Conservation (phyloP, 2,329 filamentous ascomycete genomes). For the Colletotrichum agaves region DNA sequence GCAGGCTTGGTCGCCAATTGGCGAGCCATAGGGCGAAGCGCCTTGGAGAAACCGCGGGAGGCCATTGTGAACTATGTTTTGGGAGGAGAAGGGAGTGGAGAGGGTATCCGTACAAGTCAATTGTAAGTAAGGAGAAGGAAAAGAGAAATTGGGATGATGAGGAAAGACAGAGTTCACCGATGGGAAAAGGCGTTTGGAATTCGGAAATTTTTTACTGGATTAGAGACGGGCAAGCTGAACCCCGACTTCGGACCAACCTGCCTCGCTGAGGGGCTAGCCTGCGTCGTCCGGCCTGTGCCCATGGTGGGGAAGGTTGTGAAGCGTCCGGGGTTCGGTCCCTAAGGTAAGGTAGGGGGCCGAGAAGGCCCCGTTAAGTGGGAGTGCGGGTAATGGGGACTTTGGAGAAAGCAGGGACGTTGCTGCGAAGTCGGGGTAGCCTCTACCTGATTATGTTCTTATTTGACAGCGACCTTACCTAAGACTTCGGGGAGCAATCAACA, state of each 20-base stretch:
- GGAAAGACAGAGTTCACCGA: constrained; percentile 36
- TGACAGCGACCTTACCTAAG: constrained; percentile 37
- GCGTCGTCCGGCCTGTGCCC: constrained; percentile 34
- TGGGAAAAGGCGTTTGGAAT: constrained; percentile 37
- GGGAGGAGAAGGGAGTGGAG: constrained; percentile 46
- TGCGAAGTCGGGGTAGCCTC: constrained; percentile 23
- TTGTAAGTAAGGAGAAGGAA: constrained; percentile 38
- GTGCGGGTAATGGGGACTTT: constrained; percentile 38
- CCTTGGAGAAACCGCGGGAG: constrained; percentile 78
- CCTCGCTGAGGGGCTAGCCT: constrained; percentile 34
- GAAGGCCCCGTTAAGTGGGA: constrained; percentile 26
- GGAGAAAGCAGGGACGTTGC: constrained; percentile 25
- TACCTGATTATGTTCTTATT: constrained; percentile 32
- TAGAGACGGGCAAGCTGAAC: constrained; percentile 35
- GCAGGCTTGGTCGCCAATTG: constrained; percentile 68
- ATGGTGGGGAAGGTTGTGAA: constrained; percentile 35
- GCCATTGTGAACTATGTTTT: constrained; percentile 71
- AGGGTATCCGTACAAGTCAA: constrained; percentile 42
- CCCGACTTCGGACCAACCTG: constrained; percentile 40
- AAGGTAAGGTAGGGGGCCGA: constrained; percentile 18
- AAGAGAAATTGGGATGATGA: constrained; percentile 34
- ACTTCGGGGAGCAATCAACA: constrained; percentile 34
- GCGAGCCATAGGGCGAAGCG: constrained; percentile 72
- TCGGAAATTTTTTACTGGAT: constrained; percentile 41
- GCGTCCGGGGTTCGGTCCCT: constrained; percentile 37